A percentile compares a stretch with the other conserved stretches of the same genome.
phyloP scores from a whole-genome alignment of 768 basidiomycete species.

The Albatrellus ellisii region DNA sequence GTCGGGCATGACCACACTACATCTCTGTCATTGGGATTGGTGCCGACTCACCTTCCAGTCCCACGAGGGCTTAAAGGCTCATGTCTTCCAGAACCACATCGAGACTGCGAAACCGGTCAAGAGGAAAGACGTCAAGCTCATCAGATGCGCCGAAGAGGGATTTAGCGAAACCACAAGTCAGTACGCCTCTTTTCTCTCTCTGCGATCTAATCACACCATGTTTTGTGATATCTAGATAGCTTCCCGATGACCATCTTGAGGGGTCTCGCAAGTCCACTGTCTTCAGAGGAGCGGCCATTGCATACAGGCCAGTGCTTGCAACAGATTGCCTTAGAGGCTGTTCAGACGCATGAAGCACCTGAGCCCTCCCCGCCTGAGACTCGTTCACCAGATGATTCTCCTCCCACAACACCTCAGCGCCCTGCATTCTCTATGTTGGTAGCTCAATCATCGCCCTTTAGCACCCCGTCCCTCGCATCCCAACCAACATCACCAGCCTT shows the following conservation, averaged over 20 bases:
- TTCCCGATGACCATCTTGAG: too few relatives aligned
- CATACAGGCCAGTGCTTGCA: background rate
- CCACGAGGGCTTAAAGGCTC: background rate
- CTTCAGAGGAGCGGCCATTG: too few relatives aligned
- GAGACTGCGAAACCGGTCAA: background rate
- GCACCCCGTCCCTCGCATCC: background rate
- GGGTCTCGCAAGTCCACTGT: too few relatives aligned
- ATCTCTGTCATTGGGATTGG: background rate
- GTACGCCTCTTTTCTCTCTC: too few relatives aligned
- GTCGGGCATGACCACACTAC: background rate
- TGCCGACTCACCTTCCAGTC: background rate
- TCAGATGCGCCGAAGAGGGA: background rate
- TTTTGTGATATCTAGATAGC: too few relatives aligned
- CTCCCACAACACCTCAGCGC: background rate
- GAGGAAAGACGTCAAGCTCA: background rate
- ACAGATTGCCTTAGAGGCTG: too few relatives aligned
- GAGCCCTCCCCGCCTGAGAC: background rate
- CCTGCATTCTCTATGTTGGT: background rate
- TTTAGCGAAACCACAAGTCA: background rate
- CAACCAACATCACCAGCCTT: background rate
- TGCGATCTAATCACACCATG: too few relatives aligned
- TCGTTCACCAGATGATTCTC: background rate
- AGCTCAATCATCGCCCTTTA: background rate
- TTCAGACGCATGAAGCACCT: background rate
- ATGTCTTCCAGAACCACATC: background rate